Base-by-base conservation (phyloP, 768 basidiomycete species). In the Psilocybe sp. region DNA sequence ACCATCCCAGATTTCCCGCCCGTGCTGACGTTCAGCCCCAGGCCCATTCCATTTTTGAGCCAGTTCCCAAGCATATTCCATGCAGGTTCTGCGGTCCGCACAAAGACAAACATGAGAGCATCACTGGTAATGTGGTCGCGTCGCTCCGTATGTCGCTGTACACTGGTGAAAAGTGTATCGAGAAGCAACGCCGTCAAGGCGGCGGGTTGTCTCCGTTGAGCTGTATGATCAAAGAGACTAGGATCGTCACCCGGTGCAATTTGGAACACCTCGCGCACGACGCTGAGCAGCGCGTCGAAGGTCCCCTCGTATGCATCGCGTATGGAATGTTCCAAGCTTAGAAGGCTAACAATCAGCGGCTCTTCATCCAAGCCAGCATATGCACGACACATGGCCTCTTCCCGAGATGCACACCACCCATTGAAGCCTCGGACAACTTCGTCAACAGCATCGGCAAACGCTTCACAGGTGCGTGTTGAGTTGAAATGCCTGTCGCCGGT, bases 391-490 rank as follows among this genome's bases (percentile, higher is more conserved):
- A 92, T 85, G 0, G 72, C 70, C 58, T 85, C 82, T 64, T 93
- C 91, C 49, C 71, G 73, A 12, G 61, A 62, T 1, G 89, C 81
- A 61, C 89, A 91, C 87, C 89, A 92, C 5, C 58, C 62, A 48
- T 88, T 78, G 52, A 92, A 81, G 4, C 53, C 53, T 16, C 72
- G 76, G 3, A 90, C 67, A 48, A 87, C 80, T 16, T 69, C 56
- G 51, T 82, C 81, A 40, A 92, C 68, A 0, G 88, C 89, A 48
- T 91, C 88, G 1, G 86, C 80, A 61, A 91, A 91, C 0, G 91
- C 91, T 62, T 92, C 88, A n/a, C 89, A 66, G 0, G 87, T 90
- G 31, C 76, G 78, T 9, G 82, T 81, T 9, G 68, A 55, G 23
- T 49, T 34, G 5, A 40, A 39, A 64, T 40, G 54, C 58, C 35